Conservation (phyloP, 2,329 filamentous ascomycete genomes). For the Nemania diffusa region DNA sequence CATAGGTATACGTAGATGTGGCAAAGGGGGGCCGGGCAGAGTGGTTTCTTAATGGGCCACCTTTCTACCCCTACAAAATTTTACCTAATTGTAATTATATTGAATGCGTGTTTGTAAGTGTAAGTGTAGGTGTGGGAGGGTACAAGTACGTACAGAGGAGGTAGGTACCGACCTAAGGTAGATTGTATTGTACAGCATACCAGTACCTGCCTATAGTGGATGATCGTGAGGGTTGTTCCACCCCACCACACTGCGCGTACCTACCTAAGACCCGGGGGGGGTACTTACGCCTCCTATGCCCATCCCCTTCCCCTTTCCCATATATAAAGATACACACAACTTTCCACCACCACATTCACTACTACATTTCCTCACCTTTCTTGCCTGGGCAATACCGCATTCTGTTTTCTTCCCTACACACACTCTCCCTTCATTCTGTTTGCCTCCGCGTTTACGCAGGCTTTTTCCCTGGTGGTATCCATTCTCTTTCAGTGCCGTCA, state of each 20-base stretch:
- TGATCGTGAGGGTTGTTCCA: not conserved
- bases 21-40: not conserved
- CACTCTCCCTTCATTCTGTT: not conserved
- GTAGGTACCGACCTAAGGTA: no score
- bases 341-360: constrained; percentile 3
- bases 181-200: not conserved
- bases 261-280: no score
- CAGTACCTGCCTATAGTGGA: not conserved
- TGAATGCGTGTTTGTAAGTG: not conserved
- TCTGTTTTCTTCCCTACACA: constrained; percentile 11
- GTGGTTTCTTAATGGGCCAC: constrained; percentile 7
- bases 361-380: constrained; percentile 24
- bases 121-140: not conserved
- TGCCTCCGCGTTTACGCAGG: constrained; percentile 16
- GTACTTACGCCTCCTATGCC: not conserved
- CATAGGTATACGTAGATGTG: not conserved
- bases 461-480: constrained; percentile 24
- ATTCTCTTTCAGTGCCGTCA: constrained; percentile 11
- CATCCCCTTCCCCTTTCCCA: not conserved
- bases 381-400: constrained; percentile 17
- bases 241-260: not conserved
- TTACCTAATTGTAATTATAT: not conserved
- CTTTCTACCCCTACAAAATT: constrained; percentile 1
- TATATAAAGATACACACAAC: not conserved
- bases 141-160: not conserved